phyloP scores from a whole-genome alignment of 2,329 filamentous ascomycete genomes.

The Pseudocercospora pini-densiflorae region DNA sequence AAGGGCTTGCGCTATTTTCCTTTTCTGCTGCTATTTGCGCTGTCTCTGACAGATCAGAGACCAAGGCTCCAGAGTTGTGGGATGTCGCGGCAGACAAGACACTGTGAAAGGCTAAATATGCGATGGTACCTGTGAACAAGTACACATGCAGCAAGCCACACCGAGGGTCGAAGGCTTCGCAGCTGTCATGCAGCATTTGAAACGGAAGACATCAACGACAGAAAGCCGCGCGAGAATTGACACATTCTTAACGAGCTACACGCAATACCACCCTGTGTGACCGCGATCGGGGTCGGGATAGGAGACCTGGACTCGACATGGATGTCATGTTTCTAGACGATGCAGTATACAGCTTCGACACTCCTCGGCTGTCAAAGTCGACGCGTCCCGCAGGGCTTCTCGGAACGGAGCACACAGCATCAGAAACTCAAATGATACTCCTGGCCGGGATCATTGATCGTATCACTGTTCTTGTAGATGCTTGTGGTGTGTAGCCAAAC shows the following conservation, averaged over 20 bases:
- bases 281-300: neutral
- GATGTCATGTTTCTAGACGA: neutral
- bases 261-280: neutral
- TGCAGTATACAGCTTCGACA: neutral
- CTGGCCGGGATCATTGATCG: neutral
- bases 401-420: neutral
- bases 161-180: neutral
- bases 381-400: neutral
- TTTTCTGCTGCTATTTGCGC: neutral
- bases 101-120: conserved; percentile 1
- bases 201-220: neutral
- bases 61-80: neutral
- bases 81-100: neutral
- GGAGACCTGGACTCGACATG: neutral
- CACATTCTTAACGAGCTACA: neutral
- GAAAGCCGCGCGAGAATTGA: neutral
- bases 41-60: neutral
- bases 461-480: neutral
- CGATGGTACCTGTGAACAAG: neutral
- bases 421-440: neutral
- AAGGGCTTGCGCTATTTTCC: neutral
- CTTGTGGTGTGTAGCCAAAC: neutral
- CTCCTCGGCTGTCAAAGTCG: neutral
- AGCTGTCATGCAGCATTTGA: neutral
- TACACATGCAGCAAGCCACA: conserved; percentile 2